phyloP scores from a whole-genome alignment of 108 stramenopile genomes.

The Nannochloropsis salina region DNA sequence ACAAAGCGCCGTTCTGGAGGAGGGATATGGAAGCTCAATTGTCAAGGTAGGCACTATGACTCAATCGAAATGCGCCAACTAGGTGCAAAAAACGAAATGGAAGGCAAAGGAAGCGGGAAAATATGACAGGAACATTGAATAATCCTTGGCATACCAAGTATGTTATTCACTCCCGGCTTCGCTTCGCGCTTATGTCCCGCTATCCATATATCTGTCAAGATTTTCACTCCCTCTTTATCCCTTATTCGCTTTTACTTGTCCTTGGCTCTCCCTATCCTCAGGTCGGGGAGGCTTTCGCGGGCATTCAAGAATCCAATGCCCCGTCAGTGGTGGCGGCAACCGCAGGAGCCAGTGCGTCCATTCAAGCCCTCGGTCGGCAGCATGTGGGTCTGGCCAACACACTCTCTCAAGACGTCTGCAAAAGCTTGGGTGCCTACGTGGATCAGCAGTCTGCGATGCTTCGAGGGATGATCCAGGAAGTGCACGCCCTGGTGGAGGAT shows the following conservation, averaged over 20 bases:
- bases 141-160: too few relatives aligned
- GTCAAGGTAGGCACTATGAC: neutral
- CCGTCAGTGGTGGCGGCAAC: neutral
- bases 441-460: neutral
- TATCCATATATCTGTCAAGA: too few relatives aligned
- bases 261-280: neutral
- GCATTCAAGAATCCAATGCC: neutral
- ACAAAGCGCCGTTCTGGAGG: neutral
- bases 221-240: too few relatives aligned
- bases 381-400: neutral
- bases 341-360: neutral
- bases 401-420: neutral
- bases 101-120: neutral
- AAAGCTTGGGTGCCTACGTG: neutral
- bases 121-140: neutral
- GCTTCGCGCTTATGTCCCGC: too few relatives aligned
- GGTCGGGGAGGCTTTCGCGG: neutral
- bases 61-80: too few relatives aligned
- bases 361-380: slow-evolving; percentile 9
- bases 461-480: neutral
- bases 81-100: neutral
- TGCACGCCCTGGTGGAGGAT: neutral
- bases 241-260: too few relatives aligned
- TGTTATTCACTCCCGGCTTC: too few relatives aligned
- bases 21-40: neutral